These are phyloP conservation scores for Trichoderma gracile DNA, from an alignment of 2,329 filamentous ascomycete species.

Conservation along the genomic window DNA sequence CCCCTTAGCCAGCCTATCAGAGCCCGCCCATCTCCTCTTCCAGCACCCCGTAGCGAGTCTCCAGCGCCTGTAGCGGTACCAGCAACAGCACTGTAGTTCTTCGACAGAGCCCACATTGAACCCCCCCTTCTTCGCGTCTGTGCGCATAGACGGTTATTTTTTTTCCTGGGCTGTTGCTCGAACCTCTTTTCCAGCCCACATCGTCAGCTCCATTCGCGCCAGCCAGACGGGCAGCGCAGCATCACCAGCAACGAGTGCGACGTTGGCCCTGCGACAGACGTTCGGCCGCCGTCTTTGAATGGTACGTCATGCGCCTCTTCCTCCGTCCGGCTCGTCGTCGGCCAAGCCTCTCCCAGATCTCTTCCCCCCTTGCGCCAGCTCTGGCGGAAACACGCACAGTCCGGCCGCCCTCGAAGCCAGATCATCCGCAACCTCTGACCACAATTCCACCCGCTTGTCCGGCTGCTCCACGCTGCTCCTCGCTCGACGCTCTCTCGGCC, in stretches of 20 bases:
- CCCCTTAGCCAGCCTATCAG: constrained; percentile 23
- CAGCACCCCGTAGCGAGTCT: background rate
- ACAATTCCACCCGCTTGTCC: constrained; percentile 1
- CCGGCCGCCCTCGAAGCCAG: constrained; percentile 8
- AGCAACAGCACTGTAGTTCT: background rate
- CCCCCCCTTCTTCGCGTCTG: constrained; percentile 24
- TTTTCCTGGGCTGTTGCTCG: constrained; percentile 9
- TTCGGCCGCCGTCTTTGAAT: constrained; percentile 24
- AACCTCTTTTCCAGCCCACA: constrained; percentile 26
- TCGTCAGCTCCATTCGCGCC: constrained; percentile 26
- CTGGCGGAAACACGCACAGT: background rate
- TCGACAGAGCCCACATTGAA: constrained; percentile 11
- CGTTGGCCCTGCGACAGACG: constrained; percentile 16
- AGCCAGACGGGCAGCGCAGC: constrained; percentile 23
- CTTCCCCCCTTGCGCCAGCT: background rate
- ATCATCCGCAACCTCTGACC: constrained; percentile 5
- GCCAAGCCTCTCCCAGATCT: background rate
- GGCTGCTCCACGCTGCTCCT: constrained; percentile 11
- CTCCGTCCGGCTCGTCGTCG: background rate
- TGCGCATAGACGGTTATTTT: constrained; percentile 24
- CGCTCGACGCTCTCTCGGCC: background rate
- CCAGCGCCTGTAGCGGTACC: background rate
- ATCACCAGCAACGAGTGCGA: constrained; percentile 22
- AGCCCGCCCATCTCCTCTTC: background rate
- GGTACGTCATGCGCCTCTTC: constrained; percentile 21